Percentiles rank a stretch among this genome's conserved stretches.
Evolutionary conservation across 2,329 filamentous ascomycete genomes (phyloP).

Genomic region (Cadophora gregata): DNA sequence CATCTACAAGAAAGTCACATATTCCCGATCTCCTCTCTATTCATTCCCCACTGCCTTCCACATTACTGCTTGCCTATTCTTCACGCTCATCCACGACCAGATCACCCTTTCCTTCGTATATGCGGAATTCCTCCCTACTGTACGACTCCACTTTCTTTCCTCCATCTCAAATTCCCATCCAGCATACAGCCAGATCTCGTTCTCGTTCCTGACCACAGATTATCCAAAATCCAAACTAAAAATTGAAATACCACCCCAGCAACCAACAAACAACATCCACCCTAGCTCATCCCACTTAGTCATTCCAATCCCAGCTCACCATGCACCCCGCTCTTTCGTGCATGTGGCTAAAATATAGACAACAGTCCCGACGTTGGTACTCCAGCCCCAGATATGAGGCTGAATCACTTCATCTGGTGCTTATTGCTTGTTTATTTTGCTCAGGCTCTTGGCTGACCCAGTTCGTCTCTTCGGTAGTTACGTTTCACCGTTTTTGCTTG

Average conservation of each 20-base stretch:
- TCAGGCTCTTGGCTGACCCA: background rate
- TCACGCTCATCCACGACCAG: no score
- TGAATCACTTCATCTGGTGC: background rate
- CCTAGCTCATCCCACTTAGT: background rate
- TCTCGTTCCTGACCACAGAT: background rate
- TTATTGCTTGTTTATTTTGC: background rate
- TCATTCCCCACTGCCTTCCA: no score
- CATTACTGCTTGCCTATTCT: no score
- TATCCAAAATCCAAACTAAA: no score
- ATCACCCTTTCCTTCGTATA: no score
- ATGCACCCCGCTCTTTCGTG: slow-evolving; percentile 9
- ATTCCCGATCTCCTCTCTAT: background rate
- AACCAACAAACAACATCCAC: background rate
- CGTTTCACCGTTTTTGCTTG: background rate
- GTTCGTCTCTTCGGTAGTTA: background rate
- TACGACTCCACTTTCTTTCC: background rate
- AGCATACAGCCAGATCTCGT: background rate
- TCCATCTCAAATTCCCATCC: no score
- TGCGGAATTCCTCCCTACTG: no score
- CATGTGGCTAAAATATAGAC: slow-evolving; percentile 8
- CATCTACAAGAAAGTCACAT: background rate
- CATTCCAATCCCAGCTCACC: no score
- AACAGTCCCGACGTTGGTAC: background rate
- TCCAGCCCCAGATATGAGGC: background rate
- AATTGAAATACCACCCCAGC: no score